Evolutionary conservation across 1,284 basidiomycete genomes (phyloP), one percentile per base, ranked within the genome.

Genomic region (Malassezia globosa): DNA sequence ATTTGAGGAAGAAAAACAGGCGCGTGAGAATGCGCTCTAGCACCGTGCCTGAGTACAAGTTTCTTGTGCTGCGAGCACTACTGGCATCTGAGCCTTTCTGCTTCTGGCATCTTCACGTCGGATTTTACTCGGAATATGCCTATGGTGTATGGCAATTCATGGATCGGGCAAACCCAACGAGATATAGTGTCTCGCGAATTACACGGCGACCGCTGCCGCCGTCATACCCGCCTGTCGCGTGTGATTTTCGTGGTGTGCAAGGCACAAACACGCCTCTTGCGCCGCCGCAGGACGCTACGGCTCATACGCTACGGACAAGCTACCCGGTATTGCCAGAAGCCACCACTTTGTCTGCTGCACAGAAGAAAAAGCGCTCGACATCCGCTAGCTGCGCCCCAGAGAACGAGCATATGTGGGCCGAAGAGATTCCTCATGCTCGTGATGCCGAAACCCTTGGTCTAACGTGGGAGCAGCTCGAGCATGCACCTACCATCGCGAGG

Each of bases 21-120:
- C 36, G 41, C 39, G 42, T 33, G 25, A 22, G 21, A 23, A 8
- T 5, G 31, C 42, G 46, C 37, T 35, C 40, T 5, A 46, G 36
- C 10, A 24, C 6, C 23, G 46, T 40, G 5, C 42, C 69, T 1
- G 63, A 69, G 24, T 48, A 63, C 7, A 63, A 67, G 26, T 24
- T 73, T 18, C 52, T 70, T n/a, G 66, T 72, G 4, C 54, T 67
- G 38, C 57, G 66, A 1, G 64, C 65, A 6, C 46, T 71, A 1
- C 46, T 71, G 0, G 46, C 56, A 3, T 62, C 59, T 4, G 68
- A 71, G 41, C 68, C 68, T 2, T 69, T 69, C 48, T 56, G 54
- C 22, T 55, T 50, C 1, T 71, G 68, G 68, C 58, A 58, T 2
- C 56, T 71, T 29, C 56, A 59, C 21, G 46, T 71, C 2, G 60